Evolutionary conservation across 495 filamentous ascomycete species (phyloP).

Genomic region (Annulohypoxylon bovei): DNA sequence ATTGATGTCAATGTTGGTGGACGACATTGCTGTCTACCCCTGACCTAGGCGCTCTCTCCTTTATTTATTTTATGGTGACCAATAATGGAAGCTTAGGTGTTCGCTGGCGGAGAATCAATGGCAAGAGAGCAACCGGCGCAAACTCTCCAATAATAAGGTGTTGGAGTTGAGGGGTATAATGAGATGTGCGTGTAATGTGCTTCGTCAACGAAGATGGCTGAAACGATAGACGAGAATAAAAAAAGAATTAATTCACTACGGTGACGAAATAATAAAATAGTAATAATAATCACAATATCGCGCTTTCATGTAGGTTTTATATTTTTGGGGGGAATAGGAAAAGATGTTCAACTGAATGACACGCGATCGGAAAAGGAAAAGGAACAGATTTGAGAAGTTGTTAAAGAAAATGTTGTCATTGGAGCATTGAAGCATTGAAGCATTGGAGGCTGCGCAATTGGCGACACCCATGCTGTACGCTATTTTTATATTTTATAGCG

Average conservation of each 20-base stretch:
- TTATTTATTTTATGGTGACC: neutral
- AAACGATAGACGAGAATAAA: neutral
- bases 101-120: conserved; percentile 1
- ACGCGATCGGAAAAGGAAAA: conserved; percentile 22
- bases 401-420: conserved; percentile 15
- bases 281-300: conserved; percentile 5
- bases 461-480: neutral
- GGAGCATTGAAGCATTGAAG: neutral
- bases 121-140: conserved; percentile 17
- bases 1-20: conserved; percentile 38
- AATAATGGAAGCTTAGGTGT: neutral
- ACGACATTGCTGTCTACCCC: conserved; percentile 34
- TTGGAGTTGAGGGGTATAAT: conserved; percentile 8
- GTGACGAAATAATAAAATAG: neutral
- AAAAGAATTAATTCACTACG: neutral
- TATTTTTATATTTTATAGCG: conserved; percentile 7
- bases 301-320: conserved; percentile 9
- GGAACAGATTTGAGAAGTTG: neutral
- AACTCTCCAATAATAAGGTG: conserved; percentile 24
- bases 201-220: conserved; percentile 8
- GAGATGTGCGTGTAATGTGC: neutral
- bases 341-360: conserved; percentile 16
- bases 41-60: neutral
- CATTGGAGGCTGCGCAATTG: neutral
- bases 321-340: conserved; percentile 2